Conservation (phyloP, 305 asterid species). For the Fraxinus greggii region DNA sequence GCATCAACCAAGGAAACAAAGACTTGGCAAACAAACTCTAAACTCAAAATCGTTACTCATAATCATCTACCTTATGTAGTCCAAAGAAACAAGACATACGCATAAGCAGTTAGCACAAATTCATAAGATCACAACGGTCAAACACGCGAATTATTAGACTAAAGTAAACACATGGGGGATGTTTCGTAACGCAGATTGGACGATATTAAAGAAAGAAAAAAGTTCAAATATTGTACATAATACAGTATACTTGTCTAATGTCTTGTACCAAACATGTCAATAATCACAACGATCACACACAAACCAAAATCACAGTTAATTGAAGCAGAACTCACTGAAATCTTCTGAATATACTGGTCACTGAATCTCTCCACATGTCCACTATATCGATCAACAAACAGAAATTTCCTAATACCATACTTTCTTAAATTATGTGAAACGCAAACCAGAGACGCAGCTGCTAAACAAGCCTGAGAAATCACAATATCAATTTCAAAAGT, state of each 20-base stretch:
- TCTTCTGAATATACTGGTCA: slow-evolving; percentile 57
- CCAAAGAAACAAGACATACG: not conserved
- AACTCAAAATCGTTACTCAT: not conserved
- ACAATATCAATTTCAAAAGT: slow-evolving; percentile 71
- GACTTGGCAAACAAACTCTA: not conserved
- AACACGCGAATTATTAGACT: not conserved
- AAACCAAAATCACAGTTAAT: not conserved
- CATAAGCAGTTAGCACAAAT: not conserved
- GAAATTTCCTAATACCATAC: slow-evolving; percentile 74
- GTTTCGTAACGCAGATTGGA: not conserved
- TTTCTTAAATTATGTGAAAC: slow-evolving; percentile 74
- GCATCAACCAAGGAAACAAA: not conserved
- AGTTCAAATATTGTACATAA: not conserved
- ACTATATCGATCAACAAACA: slow-evolving; percentile 78
- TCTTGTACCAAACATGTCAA: not conserved
- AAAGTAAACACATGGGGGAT: not conserved
- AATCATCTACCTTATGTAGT: not conserved
- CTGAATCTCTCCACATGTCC: slow-evolving; percentile 67
- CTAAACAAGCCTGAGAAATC: slow-evolving; percentile 64
- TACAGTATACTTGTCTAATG: not conserved
- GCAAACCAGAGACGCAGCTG: slow-evolving; percentile 67
- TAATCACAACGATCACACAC: not conserved
- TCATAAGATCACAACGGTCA: not conserved
- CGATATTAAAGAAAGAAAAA: not conserved
- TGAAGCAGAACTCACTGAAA: slow-evolving; percentile 54